phyloP scores from a whole-genome alignment of 2,329 filamentous ascomycete genomes.

The Thermoascus crustaceus region DNA sequence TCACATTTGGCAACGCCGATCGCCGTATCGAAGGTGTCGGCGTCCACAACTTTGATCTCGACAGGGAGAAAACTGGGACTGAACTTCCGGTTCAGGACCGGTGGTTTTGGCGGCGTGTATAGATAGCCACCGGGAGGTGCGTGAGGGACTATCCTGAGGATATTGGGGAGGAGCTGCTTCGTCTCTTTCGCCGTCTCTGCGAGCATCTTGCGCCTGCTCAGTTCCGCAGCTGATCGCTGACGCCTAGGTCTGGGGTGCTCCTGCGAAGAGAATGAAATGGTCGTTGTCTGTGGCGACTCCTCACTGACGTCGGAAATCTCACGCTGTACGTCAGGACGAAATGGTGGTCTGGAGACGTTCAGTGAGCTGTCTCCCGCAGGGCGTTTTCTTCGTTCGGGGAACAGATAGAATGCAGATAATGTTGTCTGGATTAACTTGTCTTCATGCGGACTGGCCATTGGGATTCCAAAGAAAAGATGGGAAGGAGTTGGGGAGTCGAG shows the following conservation, averaged over 20 bases:
- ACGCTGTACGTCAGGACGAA: background rate
- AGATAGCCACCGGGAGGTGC: conserved; percentile 31
- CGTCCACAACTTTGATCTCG: conserved; percentile 45
- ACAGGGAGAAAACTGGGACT: conserved; percentile 35
- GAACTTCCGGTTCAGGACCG: conserved; percentile 31
- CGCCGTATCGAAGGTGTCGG: conserved; percentile 52
- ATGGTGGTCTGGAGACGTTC: background rate
- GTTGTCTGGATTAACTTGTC: conserved; percentile 12
- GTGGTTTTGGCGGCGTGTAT: conserved; percentile 30
- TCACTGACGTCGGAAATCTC: background rate
- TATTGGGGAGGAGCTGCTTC: conserved; percentile 37
- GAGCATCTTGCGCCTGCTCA: conserved; percentile 21
- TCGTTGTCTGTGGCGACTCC: conserved; percentile 4
- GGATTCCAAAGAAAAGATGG: background rate
- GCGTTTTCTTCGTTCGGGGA: conserved; percentile 4
- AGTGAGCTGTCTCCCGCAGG: background rate
- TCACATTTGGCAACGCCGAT: conserved; percentile 28
- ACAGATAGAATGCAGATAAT: conserved; percentile 11
- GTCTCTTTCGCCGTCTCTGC: conserved; percentile 42
- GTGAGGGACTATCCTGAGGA: conserved; percentile 40
- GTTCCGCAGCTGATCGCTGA: conserved; percentile 3
- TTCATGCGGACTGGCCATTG: conserved; percentile 5
- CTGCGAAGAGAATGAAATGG: background rate
- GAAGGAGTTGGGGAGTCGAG: background rate
- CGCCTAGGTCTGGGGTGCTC: background rate